Base-by-base conservation (phyloP, 2,329 filamentous ascomycete genomes). In the Penicillium sp. region DNA sequence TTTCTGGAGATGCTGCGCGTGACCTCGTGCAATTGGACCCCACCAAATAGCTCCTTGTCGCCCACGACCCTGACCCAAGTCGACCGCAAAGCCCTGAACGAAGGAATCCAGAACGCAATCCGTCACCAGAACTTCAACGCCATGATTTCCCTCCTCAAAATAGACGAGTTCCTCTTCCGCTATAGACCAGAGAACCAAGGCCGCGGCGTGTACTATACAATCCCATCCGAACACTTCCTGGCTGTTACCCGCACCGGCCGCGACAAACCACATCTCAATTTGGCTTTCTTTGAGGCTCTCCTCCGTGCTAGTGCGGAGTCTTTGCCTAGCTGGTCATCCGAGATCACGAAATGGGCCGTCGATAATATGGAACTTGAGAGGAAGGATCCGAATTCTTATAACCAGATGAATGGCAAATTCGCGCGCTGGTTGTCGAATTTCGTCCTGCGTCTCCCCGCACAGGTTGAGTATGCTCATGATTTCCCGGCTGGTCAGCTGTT, bases 71-170 rank as follows among this genome's bases (percentile, higher is more conserved):
- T 10, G 11, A 56, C 61, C 0, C 37, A 29, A 1, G 22, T 77
- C 9, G 71, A 76, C 4, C 69, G 66, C 2, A 60, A 64, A 3
- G 66, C 66, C 0, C 56, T 77, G 2, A 73, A 76, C n/a, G 58
- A 72, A 29, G 76, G 77, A 9, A 72, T 79, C 46, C 66, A 67
- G 26, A 69, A 65, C 4, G 77, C 78, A 10, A 70, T 79, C 10
- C 31, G 63, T 8, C 64, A 70, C 6, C 56, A 66, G 11, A 72
- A 78, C 34, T 31, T 56, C 2, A 51, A 57, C 5, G 73, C 72
- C 0, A 64, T 78, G 5, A 53, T 62, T 6, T 65, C 64, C 13
- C 65, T 79, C 6, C 66, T 78, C 18, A 75, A 75, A 49, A 61
- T 78, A 7, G 73, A 75, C 49, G 70, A 74, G 56, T 70, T 64